A percentile compares a stretch with the other conserved stretches of the same genome.
Evolutionary conservation across 768 basidiomycete species (phyloP).

Genomic region (Melanogaster broomeanus): DNA sequence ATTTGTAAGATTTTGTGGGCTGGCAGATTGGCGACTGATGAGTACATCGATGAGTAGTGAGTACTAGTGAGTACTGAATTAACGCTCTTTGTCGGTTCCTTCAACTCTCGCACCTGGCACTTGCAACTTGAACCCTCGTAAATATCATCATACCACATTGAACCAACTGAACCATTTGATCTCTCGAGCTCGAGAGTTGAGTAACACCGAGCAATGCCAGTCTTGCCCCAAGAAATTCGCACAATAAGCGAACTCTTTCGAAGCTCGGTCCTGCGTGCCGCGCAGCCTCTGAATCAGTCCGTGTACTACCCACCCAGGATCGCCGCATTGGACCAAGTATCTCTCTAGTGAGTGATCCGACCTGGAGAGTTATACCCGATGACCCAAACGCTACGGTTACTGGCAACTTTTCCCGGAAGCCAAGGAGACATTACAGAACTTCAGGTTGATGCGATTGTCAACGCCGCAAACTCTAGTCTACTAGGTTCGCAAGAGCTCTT

Average conservation of each 20-base stretch:
- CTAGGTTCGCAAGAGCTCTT: conserved; percentile 46
- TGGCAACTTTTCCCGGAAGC: conserved; percentile 40
- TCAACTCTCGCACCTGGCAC: too few species aligned
- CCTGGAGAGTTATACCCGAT: not conserved
- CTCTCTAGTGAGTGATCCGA: conserved; percentile 57
- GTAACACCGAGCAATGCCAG: conserved; percentile 21
- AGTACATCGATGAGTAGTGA: too few species aligned
- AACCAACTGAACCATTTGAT: too few species aligned
- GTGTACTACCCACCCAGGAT: conserved; percentile 35
- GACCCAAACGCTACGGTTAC: too few species aligned
- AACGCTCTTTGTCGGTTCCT: conserved; percentile 1
- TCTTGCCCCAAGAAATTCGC: conserved; percentile 47
- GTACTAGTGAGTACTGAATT: too few species aligned
- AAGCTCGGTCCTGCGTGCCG: conserved; percentile 37
- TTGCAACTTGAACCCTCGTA: too few species aligned
- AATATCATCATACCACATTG: too few species aligned
- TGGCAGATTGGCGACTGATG: too few species aligned
- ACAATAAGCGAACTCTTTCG: conserved; percentile 59
- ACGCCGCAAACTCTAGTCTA: conserved; percentile 76
- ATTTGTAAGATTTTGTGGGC: too few species aligned
- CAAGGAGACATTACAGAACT: conserved; percentile 80
- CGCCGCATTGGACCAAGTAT: conserved; percentile 54
- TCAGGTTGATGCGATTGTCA: conserved; percentile 74
- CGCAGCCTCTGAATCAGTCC: conserved; percentile 26
- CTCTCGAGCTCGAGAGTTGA: not conserved